Evolutionary conservation across 805 yeast genomes (phyloP).

Genomic region (Nakazawaea laoshanensis): DNA sequence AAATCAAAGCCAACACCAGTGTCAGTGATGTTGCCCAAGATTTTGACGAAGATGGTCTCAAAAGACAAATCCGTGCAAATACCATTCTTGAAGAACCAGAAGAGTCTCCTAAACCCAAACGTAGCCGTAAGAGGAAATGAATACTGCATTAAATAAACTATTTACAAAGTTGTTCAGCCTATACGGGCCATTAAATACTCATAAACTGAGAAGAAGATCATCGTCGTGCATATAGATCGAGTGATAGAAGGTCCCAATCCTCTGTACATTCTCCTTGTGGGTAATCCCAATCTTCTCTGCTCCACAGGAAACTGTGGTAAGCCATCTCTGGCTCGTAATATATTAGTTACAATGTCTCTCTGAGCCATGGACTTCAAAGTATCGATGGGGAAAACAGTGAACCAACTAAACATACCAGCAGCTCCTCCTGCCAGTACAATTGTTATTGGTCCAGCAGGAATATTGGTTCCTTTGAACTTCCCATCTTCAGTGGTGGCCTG

Average conservation of each 20-base stretch:
- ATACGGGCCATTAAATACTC: slow-evolving; percentile 59
- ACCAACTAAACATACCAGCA: slow-evolving; percentile 72
- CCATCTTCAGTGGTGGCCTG: slow-evolving; percentile 16
- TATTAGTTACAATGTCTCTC: slow-evolving; percentile 61
- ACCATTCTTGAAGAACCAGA: slow-evolving; percentile 1
- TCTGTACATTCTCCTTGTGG: slow-evolving; percentile 50
- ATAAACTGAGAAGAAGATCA: slow-evolving; percentile 66
- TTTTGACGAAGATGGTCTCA: slow-evolving; percentile 5
- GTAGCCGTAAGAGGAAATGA: neutral
- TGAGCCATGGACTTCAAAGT: slow-evolving; percentile 72
- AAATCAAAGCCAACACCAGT: slow-evolving; percentile 8
- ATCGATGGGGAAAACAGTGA: slow-evolving; percentile 70
- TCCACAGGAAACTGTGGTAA: slow-evolving; percentile 29
- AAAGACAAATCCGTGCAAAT: neutral
- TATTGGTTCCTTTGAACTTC: slow-evolving; percentile 15
- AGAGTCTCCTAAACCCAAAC: no score
- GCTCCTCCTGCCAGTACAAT: slow-evolving; percentile 70
- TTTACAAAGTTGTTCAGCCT: slow-evolving; percentile 9
- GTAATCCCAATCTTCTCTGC: slow-evolving; percentile 26
- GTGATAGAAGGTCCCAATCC: slow-evolving; percentile 72
- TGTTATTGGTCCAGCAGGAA: slow-evolving; percentile 28
- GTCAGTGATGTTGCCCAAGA: slow-evolving; percentile 12
- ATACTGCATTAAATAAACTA: neutral
- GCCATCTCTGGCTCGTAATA: slow-evolving; percentile 44
- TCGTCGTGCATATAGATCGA: slow-evolving; percentile 64